Evolutionary conservation across 1,139 yeast species (phyloP), one percentile per base, ranked within the genome.

Genomic region (Hanseniaspora uvarum): DNA sequence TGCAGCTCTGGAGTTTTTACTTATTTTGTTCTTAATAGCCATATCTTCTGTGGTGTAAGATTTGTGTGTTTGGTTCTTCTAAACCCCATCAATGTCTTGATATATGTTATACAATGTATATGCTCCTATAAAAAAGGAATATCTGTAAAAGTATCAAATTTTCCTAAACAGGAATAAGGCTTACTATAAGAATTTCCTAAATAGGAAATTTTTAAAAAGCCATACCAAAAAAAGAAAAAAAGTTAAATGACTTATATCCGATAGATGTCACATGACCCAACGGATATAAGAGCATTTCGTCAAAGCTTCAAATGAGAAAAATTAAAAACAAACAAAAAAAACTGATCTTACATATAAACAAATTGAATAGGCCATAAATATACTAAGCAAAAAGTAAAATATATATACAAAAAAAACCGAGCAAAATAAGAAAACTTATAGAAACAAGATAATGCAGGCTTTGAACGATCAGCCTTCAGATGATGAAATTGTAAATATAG

Each of bases 1-100:
- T 4, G 92, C 89, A 5, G 88, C 88, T 70, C 92, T 77, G 48
- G 88, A 81, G 59, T 76, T 80, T 59, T 81, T 83, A 12, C 87
- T 81, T 33, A 81, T 76, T 73, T 60, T 63, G 47, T 57, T 65
- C 28, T 50, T 50, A 14, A 49, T 49, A 16, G 64, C 68, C 69
- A 66, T 66, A 4, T 28, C 46, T 3, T 36, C 14, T 39, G 21
- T 40, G 14, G 41, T 34, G n/a, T 7, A 21, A 8, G 31, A 6
- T 47, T 30, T 39, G 16, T 7, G 2, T 23, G 1, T 12, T 2
- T 21, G 8, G 11, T 44, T 39, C 21, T 21, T 39, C 4, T 37
- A n/a, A n/a, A n/a, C n/a, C n/a, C 40, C 12, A 8, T 18, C 6
- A 5, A 5, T 26, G 5, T 26, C 8, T 26, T 26, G 5, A 5